Conservation (phyloP, 1,284 basidiomycete species). For the Acaromyces ingoldii region DNA sequence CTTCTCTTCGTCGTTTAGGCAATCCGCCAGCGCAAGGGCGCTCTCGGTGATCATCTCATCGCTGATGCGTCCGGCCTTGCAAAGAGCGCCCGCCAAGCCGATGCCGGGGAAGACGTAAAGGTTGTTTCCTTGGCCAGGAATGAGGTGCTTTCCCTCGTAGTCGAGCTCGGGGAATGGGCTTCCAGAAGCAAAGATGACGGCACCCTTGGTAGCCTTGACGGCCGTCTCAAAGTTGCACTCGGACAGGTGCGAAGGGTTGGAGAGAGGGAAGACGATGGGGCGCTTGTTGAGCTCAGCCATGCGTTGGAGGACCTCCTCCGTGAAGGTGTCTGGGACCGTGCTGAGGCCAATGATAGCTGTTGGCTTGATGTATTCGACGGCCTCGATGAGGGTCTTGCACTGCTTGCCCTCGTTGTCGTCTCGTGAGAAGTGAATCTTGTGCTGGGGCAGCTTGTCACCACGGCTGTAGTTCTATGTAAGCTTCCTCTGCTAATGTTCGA, state of each 20-base stretch:
- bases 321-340: slow-evolving; percentile 79
- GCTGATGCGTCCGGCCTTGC: slow-evolving; percentile 65
- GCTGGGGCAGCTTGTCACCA: slow-evolving; percentile 36
- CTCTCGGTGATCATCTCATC: slow-evolving; percentile 65
- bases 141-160: slow-evolving; percentile 62
- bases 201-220: slow-evolving; percentile 62
- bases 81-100: slow-evolving; percentile 56
- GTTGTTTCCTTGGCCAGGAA: slow-evolving; percentile 87
- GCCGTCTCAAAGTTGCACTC: slow-evolving; percentile 73
- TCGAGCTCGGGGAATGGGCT: slow-evolving; percentile 74
- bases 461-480: too few species aligned
- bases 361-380: slow-evolving; percentile 79
- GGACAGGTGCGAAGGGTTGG: slow-evolving; percentile 80
- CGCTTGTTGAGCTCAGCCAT: slow-evolving; percentile 81
- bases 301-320: slow-evolving; percentile 65
- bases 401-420: slow-evolving; percentile 43
- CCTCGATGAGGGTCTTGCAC: slow-evolving; percentile 61
- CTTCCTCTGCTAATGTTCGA: too few species aligned
- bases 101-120: slow-evolving; percentile 55
- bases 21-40: slow-evolving; percentile 69
- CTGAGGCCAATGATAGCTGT: slow-evolving; percentile 87
- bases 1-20: slow-evolving; percentile 68
- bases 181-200: slow-evolving; percentile 78
- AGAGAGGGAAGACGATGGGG: slow-evolving; percentile 94
- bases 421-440: slow-evolving; percentile 44